Base-by-base conservation (phyloP, 148 eudicot genomes). In the Linanthus parryae region DNA sequence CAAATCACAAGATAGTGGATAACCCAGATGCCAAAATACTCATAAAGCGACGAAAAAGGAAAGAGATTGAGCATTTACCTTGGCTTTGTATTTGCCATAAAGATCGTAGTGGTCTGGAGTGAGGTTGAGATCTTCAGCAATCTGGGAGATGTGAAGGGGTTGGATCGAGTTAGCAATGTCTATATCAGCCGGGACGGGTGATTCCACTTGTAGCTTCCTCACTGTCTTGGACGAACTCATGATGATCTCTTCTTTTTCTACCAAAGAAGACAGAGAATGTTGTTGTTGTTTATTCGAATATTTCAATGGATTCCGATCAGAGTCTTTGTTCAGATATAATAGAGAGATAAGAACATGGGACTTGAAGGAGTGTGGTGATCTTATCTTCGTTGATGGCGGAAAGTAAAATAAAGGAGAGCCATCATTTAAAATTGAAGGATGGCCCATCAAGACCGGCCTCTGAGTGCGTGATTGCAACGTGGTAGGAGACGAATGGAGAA, bases 11-110 rank as follows among this genome's bases (percentile, higher is more conserved):
- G n/a, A n/a, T n/a, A n/a, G n/a, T n/a, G n/a, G n/a, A n/a, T n/a
- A n/a, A n/a, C n/a, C n/a, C n/a, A n/a, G n/a, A n/a, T n/a, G n/a
- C n/a, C n/a, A n/a, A n/a, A n/a, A n/a, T n/a, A n/a, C n/a, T n/a
- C n/a, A n/a, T n/a, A n/a, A n/a, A n/a, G n/a, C n/a, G n/a, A n/a
- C n/a, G n/a, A n/a, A n/a, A n/a, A n/a, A n/a, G n/a, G n/a, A n/a
- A 33, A 9, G 10, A 10, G 5, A 48, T 5, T 17, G 20, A 25
- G 23, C 14, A 14, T 9, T 3, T 34, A 92, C 98, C 96, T 92
- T 92, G 69, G 99, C 99, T 52, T 92, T 92, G 74, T 73, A 87
- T 63, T 92, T 92, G 36, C 99, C 99, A 68, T 87, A 87, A 5
- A 87, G 88, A 69, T 92, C 96, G 58, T 84, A 92, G 41, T 92